phyloP scores from a whole-genome alignment of 2,329 filamentous ascomycete species.

The Clonostachys chloroleuca region DNA sequence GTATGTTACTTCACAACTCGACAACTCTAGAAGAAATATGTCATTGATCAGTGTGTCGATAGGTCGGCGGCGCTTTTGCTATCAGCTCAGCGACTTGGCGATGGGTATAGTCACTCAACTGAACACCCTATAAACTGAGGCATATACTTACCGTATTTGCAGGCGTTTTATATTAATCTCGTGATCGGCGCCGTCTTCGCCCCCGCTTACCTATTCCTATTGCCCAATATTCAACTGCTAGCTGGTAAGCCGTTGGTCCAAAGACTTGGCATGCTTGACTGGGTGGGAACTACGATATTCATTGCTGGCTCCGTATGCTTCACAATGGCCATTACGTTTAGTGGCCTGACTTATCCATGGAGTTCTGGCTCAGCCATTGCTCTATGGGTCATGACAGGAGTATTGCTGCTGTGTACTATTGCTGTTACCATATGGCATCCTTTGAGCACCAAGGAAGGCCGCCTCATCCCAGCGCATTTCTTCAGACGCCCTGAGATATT shows the following conservation, averaged over 20 bases:
- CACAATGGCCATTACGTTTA: conserved; percentile 41
- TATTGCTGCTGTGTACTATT: conserved; percentile 32
- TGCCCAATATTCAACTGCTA: conserved; percentile 9
- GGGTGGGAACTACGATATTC: conserved; percentile 31
- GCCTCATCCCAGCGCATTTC: too few relatives aligned
- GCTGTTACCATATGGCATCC: conserved; percentile 31
- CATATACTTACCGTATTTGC: background rate
- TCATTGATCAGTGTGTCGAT: background rate
- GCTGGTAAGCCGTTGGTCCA: conserved; percentile 8
- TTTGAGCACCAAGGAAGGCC: conserved; percentile 4
- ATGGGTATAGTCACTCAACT: conserved; percentile 27
- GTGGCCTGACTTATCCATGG: conserved; percentile 39
- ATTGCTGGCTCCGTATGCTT: conserved; percentile 28
- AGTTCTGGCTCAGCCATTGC: conserved; percentile 30
- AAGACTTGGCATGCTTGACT: conserved; percentile 31
- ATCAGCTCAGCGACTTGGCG: conserved; percentile 9
- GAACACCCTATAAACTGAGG: conserved; percentile 12
- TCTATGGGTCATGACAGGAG: conserved; percentile 32
- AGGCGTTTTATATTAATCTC: conserved; percentile 47
- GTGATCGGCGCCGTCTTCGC: conserved; percentile 29
- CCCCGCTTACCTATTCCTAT: conserved; percentile 12
- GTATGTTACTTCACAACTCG: conserved; percentile 9
- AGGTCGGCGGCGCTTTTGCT: conserved; percentile 29
- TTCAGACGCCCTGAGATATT: conserved; percentile 1
- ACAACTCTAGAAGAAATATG: background rate